Percentiles rank a stretch among this genome's conserved stretches.
Evolutionary conservation across 2,329 filamentous ascomycete genomes (phyloP).

Genomic region (Albophoma yamanashiensis): DNA sequence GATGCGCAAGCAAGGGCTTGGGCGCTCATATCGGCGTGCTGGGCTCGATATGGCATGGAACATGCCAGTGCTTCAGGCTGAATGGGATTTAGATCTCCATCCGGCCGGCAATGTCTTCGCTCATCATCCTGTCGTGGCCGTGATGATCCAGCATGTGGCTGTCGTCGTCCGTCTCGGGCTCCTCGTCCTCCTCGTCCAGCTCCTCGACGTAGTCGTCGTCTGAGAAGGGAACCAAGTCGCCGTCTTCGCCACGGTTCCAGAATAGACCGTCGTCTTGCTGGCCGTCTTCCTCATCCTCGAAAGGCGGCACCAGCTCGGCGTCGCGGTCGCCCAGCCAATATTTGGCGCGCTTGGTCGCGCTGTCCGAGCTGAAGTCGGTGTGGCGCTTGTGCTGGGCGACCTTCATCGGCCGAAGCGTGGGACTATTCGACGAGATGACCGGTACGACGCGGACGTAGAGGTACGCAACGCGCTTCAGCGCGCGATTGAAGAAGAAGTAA

Average conservation of each 20-base stretch:
- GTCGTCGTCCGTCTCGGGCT: slow-evolving; percentile 34
- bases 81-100: slow-evolving; percentile 47
- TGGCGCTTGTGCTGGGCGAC: slow-evolving; percentile 15
- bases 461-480: slow-evolving; percentile 86
- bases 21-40: neutral
- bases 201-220: slow-evolving; percentile 41
- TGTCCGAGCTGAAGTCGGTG: slow-evolving; percentile 20
- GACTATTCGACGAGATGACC: slow-evolving; percentile 56
- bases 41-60: neutral
- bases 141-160: slow-evolving; percentile 26
- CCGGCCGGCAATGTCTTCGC: slow-evolving; percentile 49
- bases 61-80: neutral
- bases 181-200: slow-evolving; percentile 12
- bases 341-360: slow-evolving; percentile 58
- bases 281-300: slow-evolving; percentile 37
- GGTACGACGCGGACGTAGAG: slow-evolving; percentile 85
- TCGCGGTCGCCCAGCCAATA: slow-evolving; percentile 76
- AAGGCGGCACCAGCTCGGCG: slow-evolving; percentile 33
- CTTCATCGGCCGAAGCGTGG: slow-evolving; percentile 26
- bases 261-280: slow-evolving; percentile 38
- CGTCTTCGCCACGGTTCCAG: slow-evolving; percentile 49
- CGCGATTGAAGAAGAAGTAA: slow-evolving; percentile 97
- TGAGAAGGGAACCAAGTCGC: slow-evolving; percentile 42
- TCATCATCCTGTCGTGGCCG: slow-evolving; percentile 42
- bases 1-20: neutral